Evolutionary conservation across 768 basidiomycete species (phyloP).

Genomic region (Trichaptum fuscoviolaceum): DNA sequence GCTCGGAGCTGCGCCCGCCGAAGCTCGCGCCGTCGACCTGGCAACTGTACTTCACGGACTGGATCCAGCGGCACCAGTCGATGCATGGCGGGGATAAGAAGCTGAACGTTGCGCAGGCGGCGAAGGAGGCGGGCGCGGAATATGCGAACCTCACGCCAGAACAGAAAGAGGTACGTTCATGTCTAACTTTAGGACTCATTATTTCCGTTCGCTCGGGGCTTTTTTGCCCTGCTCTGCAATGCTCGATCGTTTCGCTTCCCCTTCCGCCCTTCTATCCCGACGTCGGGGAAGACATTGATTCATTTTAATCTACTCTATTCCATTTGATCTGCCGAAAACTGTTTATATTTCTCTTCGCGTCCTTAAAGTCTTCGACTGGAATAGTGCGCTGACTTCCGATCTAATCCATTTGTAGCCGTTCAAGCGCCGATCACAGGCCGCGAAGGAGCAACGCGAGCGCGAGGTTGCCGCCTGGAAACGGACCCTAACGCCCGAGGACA

Average conservation of each 20-base stretch:
- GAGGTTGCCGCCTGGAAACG: conserved; percentile 83
- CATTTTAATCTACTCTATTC: not conserved
- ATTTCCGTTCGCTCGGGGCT: conserved; percentile 17
- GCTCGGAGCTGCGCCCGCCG: conserved; percentile 75
- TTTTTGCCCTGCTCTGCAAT: conserved; percentile 12
- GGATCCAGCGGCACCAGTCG: conserved; percentile 84
- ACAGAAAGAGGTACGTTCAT: conserved; percentile 71
- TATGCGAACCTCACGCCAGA: conserved; percentile 74
- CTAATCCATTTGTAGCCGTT: conserved; percentile 53
- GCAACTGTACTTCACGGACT: conserved; percentile 96
- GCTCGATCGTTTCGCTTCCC: not conserved
- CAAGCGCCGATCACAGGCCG: conserved; percentile 74
- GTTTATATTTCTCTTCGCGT: conserved; percentile 1
- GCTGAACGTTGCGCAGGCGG: conserved; percentile 91
- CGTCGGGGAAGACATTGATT: not conserved
- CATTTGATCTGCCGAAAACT: not conserved
- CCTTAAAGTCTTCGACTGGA: not conserved
- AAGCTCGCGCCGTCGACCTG: conserved; percentile 92
- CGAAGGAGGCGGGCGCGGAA: conserved; percentile 89
- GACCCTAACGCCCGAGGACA: conserved; percentile 87
- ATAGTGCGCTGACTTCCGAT: not conserved
- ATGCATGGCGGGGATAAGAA: conserved; percentile 60
- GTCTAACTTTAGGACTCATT: conserved; percentile 17
- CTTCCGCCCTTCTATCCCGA: not conserved
- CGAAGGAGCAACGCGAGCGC: conserved; percentile 81